A percentile compares a stretch with the other conserved stretches of the same genome.
Conservation (phyloP, 768 basidiomycete genomes). For the Pleurotus ostreatus region DNA sequence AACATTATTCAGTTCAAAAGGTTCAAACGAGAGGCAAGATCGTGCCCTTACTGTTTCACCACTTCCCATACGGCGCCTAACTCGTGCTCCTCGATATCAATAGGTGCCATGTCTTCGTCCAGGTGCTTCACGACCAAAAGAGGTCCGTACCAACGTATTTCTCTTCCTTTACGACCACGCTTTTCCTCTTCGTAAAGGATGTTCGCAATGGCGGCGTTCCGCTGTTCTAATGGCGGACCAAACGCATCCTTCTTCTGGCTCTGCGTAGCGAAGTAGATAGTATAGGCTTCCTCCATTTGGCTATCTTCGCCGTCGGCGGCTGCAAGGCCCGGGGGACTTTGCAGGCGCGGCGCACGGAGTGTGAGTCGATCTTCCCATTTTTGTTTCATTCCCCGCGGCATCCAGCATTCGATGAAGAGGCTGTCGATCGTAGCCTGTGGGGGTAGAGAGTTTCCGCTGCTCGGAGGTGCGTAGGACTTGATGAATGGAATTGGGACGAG, state of each 20-base stretch:
- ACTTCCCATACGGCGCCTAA: not conserved
- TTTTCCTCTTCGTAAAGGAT: slow-evolving; percentile 1
- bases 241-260: slow-evolving; percentile 4
- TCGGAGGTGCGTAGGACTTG: not conserved
- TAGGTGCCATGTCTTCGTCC: not conserved
- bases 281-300: not conserved
- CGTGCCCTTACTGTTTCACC: not conserved
- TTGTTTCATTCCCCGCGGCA: slow-evolving; percentile 3
- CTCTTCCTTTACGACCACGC: not conserved
- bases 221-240: not conserved
- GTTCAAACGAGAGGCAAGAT: no score
- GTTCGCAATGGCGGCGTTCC: slow-evolving; percentile 2
- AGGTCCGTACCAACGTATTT: not conserved
- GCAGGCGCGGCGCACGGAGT: not conserved
- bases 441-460: not conserved
- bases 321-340: no score
- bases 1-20: no score
- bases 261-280: slow-evolving; percentile 1
- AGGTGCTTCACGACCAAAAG: not conserved
- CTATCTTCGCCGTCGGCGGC: not conserved
- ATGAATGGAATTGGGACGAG: slow-evolving; percentile 3
- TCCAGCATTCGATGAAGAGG: slow-evolving; percentile 5
- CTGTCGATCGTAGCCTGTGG: not conserved
- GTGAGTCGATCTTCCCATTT: slow-evolving; percentile 4
- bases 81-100: not conserved